Base-by-base conservation (phyloP, 768 basidiomycete genomes). In the Sporobolomyces phaffii region DNA sequence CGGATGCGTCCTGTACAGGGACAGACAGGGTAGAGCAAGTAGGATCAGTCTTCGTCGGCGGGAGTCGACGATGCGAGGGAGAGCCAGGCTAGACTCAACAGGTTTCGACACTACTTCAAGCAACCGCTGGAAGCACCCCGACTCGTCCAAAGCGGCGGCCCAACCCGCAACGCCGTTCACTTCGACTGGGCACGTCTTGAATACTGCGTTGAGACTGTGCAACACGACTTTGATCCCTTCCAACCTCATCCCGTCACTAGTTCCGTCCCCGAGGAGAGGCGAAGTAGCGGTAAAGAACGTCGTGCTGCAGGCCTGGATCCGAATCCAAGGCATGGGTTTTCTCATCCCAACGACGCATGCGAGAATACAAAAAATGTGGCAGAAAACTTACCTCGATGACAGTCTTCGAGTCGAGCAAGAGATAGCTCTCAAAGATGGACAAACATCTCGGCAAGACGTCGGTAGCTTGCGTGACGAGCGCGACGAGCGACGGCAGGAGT, bases 381-480 rank as follows among this genome's bases (percentile, higher is more conserved):
- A 34, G 29, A 22, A 15, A 17, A 26, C 36, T 62, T 68, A 89
- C 90, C 80, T 86, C 83, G 51, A 91, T 76, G 64, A 92, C 80
- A 14, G 78, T 73, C 22, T 77, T 65, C 0, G 84, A 84, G 76
- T 89, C 87, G 22, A 89, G 80, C n/a, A 94, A 76, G 64, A 89
- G 79, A 75, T 91, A 93, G 8, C 87, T 86, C 75, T 90, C 88
- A 28, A 90, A 72, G 61, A 92, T 84, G 62, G 78, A 79, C 22
- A 83, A 83, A 31, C 86, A 81, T 59, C 81, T 85, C 18, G 87
- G 88, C 24, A 91, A 78, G 26, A 90, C 77, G 70, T 92, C 90
- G 48, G 90, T 78, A 68, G 91, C 90, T 33, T 79, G 79, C 1
- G 82, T 80, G 22, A 93, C 78, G 6, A 90, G 77, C n/a, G 78